Evolutionary conservation across 1,284 basidiomycete species (phyloP), one percentile per base, ranked within the genome.

Genomic region (Pisolithus thermaeus): DNA sequence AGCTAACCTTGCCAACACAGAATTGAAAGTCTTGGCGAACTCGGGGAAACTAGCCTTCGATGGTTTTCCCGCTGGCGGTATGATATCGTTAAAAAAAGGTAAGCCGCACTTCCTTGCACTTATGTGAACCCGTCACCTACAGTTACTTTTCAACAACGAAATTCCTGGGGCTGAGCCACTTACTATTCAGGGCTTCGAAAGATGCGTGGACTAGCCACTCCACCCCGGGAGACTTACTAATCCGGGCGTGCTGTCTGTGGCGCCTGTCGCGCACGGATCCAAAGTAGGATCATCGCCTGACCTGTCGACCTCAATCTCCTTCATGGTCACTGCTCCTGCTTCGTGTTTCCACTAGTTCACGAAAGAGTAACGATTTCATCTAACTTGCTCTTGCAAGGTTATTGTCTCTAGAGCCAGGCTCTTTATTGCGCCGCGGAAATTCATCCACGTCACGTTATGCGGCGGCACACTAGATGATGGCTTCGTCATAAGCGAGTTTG

Each of bases 391-490:
- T 73, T 6, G 67, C 63, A 1, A 60, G 66, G 3, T 54, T 75
- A 2, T 58, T 76, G 41, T 62, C 64, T 25, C 57, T 55, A 7
- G 41, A 53, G n/a, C 58, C 60, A 18, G 70, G 68, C 4, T 63
- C 66, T 4, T 59, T 61, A 37, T 97, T 97, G 53, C 94, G 87
- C 67, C 92, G 88, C 16, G 97, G 75, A 0, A 97, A 79, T 61
- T 92, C 87, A 69, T 96, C 96, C 48, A 95, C 88, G 66, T 94
- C 86, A 25, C 87, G 81, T 66, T 96, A 93, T 7, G 90, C 90
- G 41, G 81, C 76, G 8, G 90, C 84, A 2, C 92, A 85, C 56
- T 80, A 74, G 11, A 78, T 62, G 8, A 93, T 87, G 0, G 92
- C 88, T 51, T 76, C 69, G 52, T 90, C 87, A 65, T 93, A 87